Conservation (phyloP, 805 yeast species). For the Candida arabinofermentans region DNA sequence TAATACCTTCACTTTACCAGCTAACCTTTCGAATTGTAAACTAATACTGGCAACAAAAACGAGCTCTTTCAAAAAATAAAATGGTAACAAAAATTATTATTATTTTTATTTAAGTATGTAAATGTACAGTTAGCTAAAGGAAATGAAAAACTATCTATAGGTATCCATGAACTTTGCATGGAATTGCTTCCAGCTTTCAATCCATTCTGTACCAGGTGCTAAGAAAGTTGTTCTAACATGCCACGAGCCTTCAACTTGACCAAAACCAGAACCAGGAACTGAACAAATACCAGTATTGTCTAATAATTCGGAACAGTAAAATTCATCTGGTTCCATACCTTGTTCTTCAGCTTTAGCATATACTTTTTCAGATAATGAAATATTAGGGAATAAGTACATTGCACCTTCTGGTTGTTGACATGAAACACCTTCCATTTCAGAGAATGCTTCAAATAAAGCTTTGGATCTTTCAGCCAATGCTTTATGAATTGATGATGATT, state of each 20-base stretch:
- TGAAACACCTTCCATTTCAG: slow-evolving; percentile 70
- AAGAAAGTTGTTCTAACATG: slow-evolving; percentile 96
- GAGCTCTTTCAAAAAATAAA: slow-evolving; percentile 47
- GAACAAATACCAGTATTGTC: slow-evolving; percentile 93
- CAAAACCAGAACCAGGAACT: slow-evolving; percentile 97
- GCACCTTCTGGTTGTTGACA: slow-evolving; percentile 96
- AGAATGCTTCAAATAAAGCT: slow-evolving; percentile 65
- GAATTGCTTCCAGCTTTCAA: slow-evolving; percentile 70
- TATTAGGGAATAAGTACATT: slow-evolving; percentile 90
- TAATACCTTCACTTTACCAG: too few species aligned
- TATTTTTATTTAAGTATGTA: neutral
- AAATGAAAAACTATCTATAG: slow-evolving; percentile 32
- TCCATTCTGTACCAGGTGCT: slow-evolving; percentile 94
- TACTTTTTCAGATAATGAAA: slow-evolving; percentile 63
- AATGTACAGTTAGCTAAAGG: neutral
- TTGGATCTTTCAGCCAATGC: slow-evolving; percentile 63
- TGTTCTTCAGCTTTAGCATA: slow-evolving; percentile 53
- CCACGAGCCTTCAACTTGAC: slow-evolving; percentile 83
- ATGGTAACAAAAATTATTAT: neutral
- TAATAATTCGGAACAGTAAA: slow-evolving; percentile 79
- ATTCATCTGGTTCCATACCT: slow-evolving; percentile 72
- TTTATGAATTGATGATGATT: slow-evolving; percentile 56
- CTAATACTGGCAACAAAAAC: slow-evolving; percentile 77
- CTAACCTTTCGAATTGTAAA: too few species aligned
- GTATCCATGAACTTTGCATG: slow-evolving; percentile 66